Percentiles rank a stretch among this genome's conserved stretches.
Evolutionary conservation across 23 red algal genomes (phyloP).

Genomic region (Gracilaria caudata): DNA sequence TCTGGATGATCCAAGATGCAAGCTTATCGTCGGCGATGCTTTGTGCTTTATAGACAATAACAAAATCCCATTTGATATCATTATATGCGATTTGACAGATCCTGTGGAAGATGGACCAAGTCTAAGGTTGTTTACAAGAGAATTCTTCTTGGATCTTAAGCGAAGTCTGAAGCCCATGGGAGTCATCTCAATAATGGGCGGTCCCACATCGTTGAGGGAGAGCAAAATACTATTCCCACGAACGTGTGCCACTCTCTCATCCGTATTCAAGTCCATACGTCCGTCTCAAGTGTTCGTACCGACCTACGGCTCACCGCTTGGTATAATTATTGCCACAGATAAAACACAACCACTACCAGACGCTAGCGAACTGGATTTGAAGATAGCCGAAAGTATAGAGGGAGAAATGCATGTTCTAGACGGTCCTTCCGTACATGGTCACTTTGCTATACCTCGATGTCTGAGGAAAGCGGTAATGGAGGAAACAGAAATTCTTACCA

Average conservation of each 20-base stretch:
- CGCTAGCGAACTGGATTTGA: slow-evolving; percentile 2
- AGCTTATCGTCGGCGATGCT: slow-evolving; percentile 78
- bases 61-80: slow-evolving; percentile 72
- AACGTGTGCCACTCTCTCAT: slow-evolving; percentile 66
- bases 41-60: slow-evolving; percentile 59
- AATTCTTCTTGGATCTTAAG: slow-evolving; percentile 82
- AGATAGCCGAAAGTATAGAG: slow-evolving; percentile 3
- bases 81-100: slow-evolving; percentile 96
- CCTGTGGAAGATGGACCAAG: slow-evolving; percentile 89
- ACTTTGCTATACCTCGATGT: slow-evolving; percentile 47
- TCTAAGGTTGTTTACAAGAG: slow-evolving; percentile 73
- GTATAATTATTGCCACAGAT: slow-evolving; percentile 46
- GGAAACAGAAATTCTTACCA: slow-evolving; percentile 39
- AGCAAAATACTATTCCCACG: slow-evolving; percentile 58
- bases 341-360: background rate
- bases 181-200: slow-evolving; percentile 78
- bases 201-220: slow-evolving; percentile 75
- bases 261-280: slow-evolving; percentile 59
- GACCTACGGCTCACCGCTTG: slow-evolving; percentile 78
- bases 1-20: slow-evolving; percentile 71
- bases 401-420: slow-evolving; percentile 48
- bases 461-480: slow-evolving; percentile 31
- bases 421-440: slow-evolving; percentile 34
- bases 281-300: slow-evolving; percentile 72
- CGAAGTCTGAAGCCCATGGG: slow-evolving; percentile 55